phyloP scores from a whole-genome alignment of 2,329 filamentous ascomycete genomes.

The Exutisphaerella laricina region DNA sequence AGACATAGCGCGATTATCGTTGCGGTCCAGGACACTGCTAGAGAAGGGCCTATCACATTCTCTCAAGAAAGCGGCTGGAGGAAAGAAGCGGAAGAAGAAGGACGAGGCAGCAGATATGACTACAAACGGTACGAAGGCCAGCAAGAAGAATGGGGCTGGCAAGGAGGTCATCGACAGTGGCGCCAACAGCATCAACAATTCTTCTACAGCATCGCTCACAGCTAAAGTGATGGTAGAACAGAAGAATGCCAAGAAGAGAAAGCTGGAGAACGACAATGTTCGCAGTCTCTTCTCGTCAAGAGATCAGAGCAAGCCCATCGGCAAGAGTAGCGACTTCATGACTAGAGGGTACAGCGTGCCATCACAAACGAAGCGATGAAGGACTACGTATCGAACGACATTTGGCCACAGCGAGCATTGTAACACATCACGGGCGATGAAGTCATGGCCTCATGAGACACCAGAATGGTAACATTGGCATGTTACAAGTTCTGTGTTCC shows the following conservation, averaged over 20 bases:
- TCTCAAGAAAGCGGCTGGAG: conserved; percentile 68
- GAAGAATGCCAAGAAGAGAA: conserved; percentile 73
- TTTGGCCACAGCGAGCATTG: no score
- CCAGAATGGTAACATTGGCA: no score
- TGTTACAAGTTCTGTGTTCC: no score
- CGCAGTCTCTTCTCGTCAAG: conserved; percentile 43
- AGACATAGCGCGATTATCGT: conserved; percentile 63
- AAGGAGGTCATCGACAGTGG: conserved; percentile 11
- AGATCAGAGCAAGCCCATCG: conserved; percentile 32
- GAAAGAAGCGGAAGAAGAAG: conserved; percentile 70
- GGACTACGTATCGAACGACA: no score
- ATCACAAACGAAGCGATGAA: conserved; percentile 6
- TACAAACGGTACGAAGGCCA: conserved; percentile 20
- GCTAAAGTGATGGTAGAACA: conserved; percentile 84
- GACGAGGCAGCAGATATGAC: conserved; percentile 39
- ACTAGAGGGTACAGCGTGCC: conserved; percentile 37
- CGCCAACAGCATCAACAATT: conserved; percentile 71
- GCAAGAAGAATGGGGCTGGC: conserved; percentile 8
- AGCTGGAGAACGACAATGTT: conserved; percentile 54
- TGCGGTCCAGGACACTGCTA: conserved; percentile 63
- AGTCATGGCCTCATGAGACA: no score
- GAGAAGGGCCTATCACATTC: conserved; percentile 74
- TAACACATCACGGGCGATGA: no score
- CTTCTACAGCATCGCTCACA: conserved; percentile 77
- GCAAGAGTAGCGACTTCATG: conserved; percentile 47